Base-by-base conservation (phyloP, 257 asterid species). In the Petunia secreta region DNA sequence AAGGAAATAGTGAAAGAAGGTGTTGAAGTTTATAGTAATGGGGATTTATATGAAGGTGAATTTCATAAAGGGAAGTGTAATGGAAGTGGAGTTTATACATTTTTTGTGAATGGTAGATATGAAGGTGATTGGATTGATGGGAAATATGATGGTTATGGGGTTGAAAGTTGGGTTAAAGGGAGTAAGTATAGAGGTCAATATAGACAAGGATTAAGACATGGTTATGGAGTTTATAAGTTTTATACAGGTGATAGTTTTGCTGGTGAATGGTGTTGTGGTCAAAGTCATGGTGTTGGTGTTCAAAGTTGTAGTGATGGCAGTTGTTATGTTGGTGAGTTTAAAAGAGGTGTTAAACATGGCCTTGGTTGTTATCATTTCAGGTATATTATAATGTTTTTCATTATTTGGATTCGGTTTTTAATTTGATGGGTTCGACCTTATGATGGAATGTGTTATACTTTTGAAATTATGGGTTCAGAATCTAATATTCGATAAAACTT, bases 51-150 rank as follows among this genome's bases (percentile, higher is more conserved):
- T 81, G 98, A 94, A 81, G 98, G 98, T 5, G 98, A 94, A 79
- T 93, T 92, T 84, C 94, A 94, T 68, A 88, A 92, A 50, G 98
- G 98, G 60, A 88, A 82, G 82, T 92, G 97, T 80, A 94, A 89
- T 73, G 98, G 98, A 8, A 92, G 98, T 87, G 98, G 98, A 38
- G 98, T 94, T 34, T 91, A 91, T 15, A 89, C 87, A 75, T 94
- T 88, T 85, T 85, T 87, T 79, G 94, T 85, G 71, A 91, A 88
- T 73, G 97, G 98, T 25, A 89, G 96, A 83, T 94, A 94, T 59
- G 98, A 94, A 54, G 98, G 98, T 58, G 98, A 94, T 40, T 94
- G 98, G 98, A 78, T 94, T 54, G 97, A 94, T 84, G 98, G 97
- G 54, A 89, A 79, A 67, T 94, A 94, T 67, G 98, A 94, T 80